Percentiles rank a stretch among this genome's conserved stretches.
These are phyloP conservation scores for Coemansia sp. DNA, from an alignment of 192 early-diverging fungal species.

Conservation along the genomic window DNA sequence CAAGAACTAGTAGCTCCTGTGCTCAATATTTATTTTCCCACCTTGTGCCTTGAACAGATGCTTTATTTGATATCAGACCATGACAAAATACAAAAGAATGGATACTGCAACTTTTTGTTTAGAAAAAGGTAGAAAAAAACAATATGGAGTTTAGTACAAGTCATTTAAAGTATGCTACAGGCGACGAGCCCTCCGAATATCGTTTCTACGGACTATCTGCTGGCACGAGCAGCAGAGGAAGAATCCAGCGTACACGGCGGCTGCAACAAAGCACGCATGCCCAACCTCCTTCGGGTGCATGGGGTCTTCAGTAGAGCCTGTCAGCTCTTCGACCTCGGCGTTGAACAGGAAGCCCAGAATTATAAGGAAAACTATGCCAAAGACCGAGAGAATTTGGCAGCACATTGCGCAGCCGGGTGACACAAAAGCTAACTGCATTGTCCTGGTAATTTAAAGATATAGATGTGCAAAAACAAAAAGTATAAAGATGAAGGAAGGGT, in stretches of 20 bases:
- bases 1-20: constrained; percentile 35
- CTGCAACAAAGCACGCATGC: constrained; percentile 51
- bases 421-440: constrained; percentile 54
- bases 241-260: constrained; percentile 50
- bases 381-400: constrained; percentile 53
- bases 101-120: not conserved
- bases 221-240: constrained; percentile 56
- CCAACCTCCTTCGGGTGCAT: constrained; percentile 55
- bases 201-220: constrained; percentile 37
- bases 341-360: constrained; percentile 52
- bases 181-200: constrained; percentile 44
- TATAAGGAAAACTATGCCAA: constrained; percentile 54
- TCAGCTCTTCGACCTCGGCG: constrained; percentile 52
- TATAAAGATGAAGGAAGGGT: not conserved
- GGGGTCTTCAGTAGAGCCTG: constrained; percentile 52
- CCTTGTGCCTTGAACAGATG: no score
- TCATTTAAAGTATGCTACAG: no score
- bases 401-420: constrained; percentile 55
- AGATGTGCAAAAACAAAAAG: constrained; percentile 8
- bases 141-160: not conserved
- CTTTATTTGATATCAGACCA: no score
- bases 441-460: not conserved
- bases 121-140: not conserved
- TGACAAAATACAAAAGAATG: no score
- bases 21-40: not conserved